Evolutionary conservation across 331 rosid species (phyloP), one percentile per base, ranked within the genome.

Genomic region (Malus hybrid): DNA sequence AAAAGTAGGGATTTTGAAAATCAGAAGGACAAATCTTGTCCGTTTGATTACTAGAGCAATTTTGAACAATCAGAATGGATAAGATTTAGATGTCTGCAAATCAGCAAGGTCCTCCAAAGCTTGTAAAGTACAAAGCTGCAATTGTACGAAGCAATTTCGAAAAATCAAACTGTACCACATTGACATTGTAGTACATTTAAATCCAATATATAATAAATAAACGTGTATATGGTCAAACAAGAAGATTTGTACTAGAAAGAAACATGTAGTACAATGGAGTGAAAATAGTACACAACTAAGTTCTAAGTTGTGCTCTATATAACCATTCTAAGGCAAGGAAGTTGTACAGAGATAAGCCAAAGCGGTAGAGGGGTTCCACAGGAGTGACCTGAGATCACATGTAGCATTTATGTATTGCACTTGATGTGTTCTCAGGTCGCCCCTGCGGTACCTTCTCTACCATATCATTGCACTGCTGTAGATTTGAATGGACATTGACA

Each of bases 341-440:
- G 46, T 3, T 19, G 16, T 27, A 29, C 19, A 14, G n/a, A n/a
- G 8, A 10, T 29, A 39, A 39, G 46, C 50, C 13, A 65, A 42
- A 9, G 22, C 6, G 77, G 69, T 61, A 61, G 69, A 73, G 46
- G 46, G 52, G 61, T 42, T 63, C 14, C 5, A 6, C 31, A 27
- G 69, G 77, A 61, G 77, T 1, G 61, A 61, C 46, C 31, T 73
- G 69, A 42, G 77, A 73, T 11, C 76, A 73, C 77, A 73, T 10
- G 29, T n/a, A 14, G 18, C 2, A 39, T 0, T 7, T 10, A 16
- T 73, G 6, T 67, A 3, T 39, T 20, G 14, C 15, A 9, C 7
- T 34, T 6, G 19, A 39, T 9, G 77, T 73, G 69, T 73, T 73
- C 69, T 73, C 69, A 73, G 69, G 77, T 73, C 69, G 60, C 69